Evolutionary conservation across 257 asterid genomes (phyloP).

Genomic region (Solanum infundibuliforme): DNA sequence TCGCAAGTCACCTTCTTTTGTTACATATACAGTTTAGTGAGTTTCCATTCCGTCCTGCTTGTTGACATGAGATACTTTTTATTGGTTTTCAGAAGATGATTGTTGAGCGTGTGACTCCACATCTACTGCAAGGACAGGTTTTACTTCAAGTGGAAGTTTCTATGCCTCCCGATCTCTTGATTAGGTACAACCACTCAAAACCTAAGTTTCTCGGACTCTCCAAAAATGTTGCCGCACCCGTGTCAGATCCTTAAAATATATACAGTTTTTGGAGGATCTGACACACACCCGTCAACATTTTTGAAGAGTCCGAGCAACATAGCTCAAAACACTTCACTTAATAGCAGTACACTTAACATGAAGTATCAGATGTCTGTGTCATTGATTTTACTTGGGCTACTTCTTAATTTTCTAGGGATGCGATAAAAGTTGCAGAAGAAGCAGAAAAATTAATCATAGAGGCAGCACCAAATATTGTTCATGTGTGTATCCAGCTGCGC

Average conservation of each 20-base stretch:
- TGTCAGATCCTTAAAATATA: background rate
- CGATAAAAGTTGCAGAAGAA: constrained; percentile 47
- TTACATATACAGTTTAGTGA: background rate
- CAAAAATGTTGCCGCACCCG: background rate
- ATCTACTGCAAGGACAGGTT: constrained; percentile 68
- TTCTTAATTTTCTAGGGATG: constrained; percentile 39
- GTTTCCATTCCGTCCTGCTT: background rate
- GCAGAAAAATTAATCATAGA: constrained; percentile 58
- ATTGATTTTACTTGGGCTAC: background rate
- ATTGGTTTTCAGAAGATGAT: constrained; percentile 52
- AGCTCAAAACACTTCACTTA: background rate
- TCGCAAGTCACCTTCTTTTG: background rate
- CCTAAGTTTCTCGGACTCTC: background rate
- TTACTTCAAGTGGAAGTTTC: constrained; percentile 79
- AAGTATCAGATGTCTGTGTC: background rate
- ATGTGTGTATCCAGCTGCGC: constrained; percentile 58
- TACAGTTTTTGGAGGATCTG: background rate
- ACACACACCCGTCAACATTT: background rate
- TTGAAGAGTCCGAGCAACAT: background rate
- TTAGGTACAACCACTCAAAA: constrained; percentile 32
- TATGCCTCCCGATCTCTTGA: constrained; percentile 54
- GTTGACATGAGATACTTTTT: background rate
- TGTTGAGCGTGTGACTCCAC: constrained; percentile 66
- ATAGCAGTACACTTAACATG: background rate
- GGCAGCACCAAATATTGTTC: constrained; percentile 30